These are phyloP conservation scores for Gossypium arboreum DNA, from an alignment of 345 rosid species.

Conservation along the genomic window DNA sequence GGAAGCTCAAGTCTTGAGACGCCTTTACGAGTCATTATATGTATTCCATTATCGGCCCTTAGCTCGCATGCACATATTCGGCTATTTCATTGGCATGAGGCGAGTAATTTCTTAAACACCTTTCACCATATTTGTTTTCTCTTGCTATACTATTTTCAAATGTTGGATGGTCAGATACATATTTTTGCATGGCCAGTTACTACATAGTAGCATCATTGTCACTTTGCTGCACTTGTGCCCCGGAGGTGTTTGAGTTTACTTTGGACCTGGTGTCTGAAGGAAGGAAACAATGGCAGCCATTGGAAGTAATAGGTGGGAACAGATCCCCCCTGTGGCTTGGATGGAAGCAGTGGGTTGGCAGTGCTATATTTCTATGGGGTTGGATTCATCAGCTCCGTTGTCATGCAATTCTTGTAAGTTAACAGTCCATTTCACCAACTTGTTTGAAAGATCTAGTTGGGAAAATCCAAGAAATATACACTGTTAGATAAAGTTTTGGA, in stretches of 20 bases:
- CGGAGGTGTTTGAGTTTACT: not conserved
- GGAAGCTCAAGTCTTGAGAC: constrained; percentile 52
- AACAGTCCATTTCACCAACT: too few relatives aligned
- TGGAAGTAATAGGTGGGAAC: not conserved
- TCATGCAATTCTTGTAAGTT: not conserved
- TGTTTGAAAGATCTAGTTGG: too few relatives aligned
- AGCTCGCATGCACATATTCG: constrained; percentile 59
- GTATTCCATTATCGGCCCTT: constrained; percentile 59
- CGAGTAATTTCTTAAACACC: constrained; percentile 33
- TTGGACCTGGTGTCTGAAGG: not conserved
- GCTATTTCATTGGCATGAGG: constrained; percentile 57
- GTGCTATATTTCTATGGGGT: not conserved
- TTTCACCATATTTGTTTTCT: too few relatives aligned
- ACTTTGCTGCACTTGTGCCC: not conserved
- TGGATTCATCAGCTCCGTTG: not conserved
- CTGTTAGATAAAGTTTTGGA: too few relatives aligned
- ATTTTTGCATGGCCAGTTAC: not conserved
- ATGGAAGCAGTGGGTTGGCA: not conserved
- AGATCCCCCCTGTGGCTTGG: not conserved
- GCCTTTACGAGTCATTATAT: constrained; percentile 19
- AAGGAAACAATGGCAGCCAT: not conserved
- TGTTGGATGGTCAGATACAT: not conserved
- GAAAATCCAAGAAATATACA: too few relatives aligned
- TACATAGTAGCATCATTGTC: not conserved
- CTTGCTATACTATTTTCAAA: not conserved